Percentiles rank a stretch among this genome's conserved stretches.
phyloP scores from a whole-genome alignment of 2,329 filamentous ascomycete genomes.

The Penicillium brasilianum region DNA sequence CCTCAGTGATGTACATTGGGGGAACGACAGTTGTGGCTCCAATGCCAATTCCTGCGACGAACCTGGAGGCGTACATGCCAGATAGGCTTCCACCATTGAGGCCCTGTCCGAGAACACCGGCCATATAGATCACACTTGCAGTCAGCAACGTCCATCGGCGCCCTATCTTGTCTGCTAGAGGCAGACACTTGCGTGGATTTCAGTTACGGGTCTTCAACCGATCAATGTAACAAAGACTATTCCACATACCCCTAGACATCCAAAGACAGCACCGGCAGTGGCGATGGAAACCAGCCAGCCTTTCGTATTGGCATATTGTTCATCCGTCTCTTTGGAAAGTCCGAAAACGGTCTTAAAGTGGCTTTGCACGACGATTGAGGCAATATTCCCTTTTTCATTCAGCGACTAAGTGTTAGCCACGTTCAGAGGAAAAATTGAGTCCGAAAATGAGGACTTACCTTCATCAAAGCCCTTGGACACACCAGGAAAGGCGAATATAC shows the following conservation, averaged over 20 bases:
- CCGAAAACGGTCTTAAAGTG: constrained; percentile 24
- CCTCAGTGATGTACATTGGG: constrained; percentile 26
- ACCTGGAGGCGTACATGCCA: constrained; percentile 24
- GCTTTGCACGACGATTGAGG: constrained; percentile 26
- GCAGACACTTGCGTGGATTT: constrained; percentile 15
- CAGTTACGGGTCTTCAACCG: too few species aligned
- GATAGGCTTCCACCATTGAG: constrained; percentile 21
- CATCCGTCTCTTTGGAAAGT: constrained; percentile 20
- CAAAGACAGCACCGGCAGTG: constrained; percentile 28
- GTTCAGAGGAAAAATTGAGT: not conserved
- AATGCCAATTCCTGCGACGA: constrained; percentile 27
- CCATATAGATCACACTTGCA: constrained; percentile 25
- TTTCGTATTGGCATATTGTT: constrained; percentile 28
- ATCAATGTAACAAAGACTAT: too few species aligned
- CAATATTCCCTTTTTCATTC: constrained; percentile 23
- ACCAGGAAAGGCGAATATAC: constrained; percentile 30
- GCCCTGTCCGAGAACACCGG: constrained; percentile 26
- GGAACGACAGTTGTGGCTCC: constrained; percentile 21
- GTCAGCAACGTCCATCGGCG: constrained; percentile 25
- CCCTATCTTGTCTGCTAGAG: constrained; percentile 24
- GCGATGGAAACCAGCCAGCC: constrained; percentile 30
- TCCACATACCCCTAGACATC: constrained; percentile 24
- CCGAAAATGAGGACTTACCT: constrained; percentile 12
- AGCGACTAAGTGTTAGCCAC: too few species aligned
- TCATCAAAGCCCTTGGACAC: constrained; percentile 32